Conservation (phyloP, 2,329 filamentous ascomycete species). For the Alternaria conjuncta region DNA sequence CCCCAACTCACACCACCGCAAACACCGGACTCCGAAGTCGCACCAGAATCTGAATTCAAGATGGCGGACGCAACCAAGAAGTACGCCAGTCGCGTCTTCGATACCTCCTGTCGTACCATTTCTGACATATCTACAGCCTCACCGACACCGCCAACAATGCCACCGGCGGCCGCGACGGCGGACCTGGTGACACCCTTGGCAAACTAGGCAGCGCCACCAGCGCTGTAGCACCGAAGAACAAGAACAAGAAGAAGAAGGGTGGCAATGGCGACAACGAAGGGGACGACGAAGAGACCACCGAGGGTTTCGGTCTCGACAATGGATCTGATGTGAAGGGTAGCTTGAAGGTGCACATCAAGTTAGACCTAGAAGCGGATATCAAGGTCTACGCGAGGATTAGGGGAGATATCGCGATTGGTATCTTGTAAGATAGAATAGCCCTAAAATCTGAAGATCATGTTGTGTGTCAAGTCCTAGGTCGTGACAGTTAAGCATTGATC, state of each 20-base stretch:
- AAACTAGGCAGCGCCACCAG: conserved; percentile 2
- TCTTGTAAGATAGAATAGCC: conserved; percentile 15
- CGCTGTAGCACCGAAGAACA: not conserved
- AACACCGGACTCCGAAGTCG: conserved; percentile 1
- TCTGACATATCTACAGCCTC: conserved; percentile 3
- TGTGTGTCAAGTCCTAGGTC: not conserved
- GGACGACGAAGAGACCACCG: conserved; percentile 4
- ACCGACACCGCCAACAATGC: conserved; percentile 11
- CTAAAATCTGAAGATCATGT: not conserved
- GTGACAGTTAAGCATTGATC: not conserved
- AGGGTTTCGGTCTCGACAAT: conserved; percentile 28
- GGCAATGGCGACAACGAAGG: conserved; percentile 1
- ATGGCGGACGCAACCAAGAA: conserved; percentile 18
- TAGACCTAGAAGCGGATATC: conserved; percentile 32
- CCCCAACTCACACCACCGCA: conserved; percentile 3
- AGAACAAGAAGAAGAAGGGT: conserved; percentile 3
- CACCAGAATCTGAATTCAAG: not conserved
- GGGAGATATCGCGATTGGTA: conserved; percentile 31
- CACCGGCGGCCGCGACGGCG: conserved; percentile 11
- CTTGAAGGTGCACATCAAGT: conserved; percentile 30
- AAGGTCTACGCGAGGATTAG: conserved; percentile 27
- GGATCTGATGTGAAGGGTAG: conserved; percentile 31
- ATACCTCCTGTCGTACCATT: not conserved
- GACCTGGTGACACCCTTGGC: conserved; percentile 14
- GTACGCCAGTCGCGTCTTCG: not conserved